phyloP scores from a whole-genome alignment of 2,329 filamentous ascomycete genomes.

The Diaporthe vaccinii region DNA sequence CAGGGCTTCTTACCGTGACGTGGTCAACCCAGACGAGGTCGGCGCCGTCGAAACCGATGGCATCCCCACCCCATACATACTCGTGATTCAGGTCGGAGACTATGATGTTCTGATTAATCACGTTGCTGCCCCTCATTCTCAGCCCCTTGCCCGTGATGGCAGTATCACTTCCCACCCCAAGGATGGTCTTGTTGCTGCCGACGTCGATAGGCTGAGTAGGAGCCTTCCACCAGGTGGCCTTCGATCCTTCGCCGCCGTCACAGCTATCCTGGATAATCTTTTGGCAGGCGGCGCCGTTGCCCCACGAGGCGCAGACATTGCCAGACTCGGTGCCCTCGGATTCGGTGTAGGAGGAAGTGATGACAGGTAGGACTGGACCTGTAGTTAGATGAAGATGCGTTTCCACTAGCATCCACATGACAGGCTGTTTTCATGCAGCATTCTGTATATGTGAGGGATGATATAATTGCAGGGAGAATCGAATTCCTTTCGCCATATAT shows the following conservation, averaged over 20 bases:
- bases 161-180: background rate
- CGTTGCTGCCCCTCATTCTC: background rate
- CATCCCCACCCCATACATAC: background rate
- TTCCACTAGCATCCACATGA: background rate
- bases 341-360: background rate
- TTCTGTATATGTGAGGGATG: background rate
- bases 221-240: background rate
- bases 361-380: background rate
- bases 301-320: background rate
- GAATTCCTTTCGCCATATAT: background rate
- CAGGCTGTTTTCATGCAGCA: background rate
- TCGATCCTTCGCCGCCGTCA: background rate
- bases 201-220: background rate
- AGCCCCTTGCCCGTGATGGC: background rate
- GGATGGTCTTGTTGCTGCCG: constrained; percentile 1
- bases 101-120: background rate
- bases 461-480: background rate
- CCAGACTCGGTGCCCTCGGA: background rate
- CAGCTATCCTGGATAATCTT: background rate
- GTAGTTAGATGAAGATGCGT: background rate
- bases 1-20: background rate
- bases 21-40: background rate
- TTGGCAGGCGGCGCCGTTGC: background rate
- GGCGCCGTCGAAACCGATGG: background rate
- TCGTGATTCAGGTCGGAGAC: background rate